Evolutionary conservation across 805 yeast genomes (phyloP).

Genomic region (Torulaspora indica): DNA sequence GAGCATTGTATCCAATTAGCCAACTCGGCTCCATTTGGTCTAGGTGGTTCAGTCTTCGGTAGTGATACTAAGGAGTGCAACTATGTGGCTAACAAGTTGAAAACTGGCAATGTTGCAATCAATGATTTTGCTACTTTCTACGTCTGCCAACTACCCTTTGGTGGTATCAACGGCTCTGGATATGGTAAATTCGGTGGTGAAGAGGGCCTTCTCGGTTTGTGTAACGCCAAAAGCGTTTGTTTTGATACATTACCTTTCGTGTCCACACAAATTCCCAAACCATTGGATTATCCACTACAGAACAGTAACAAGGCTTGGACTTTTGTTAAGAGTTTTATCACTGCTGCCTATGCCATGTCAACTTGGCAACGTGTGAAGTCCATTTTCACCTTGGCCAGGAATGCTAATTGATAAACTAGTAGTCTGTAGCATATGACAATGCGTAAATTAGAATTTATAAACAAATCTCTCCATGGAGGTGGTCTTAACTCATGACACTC

Average conservation of each 20-base stretch:
- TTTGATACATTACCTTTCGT: slow-evolving; percentile 76
- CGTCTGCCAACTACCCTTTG: slow-evolving; percentile 95
- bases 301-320: slow-evolving; percentile 82
- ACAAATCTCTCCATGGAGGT: not conserved
- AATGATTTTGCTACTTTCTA: slow-evolving; percentile 97
- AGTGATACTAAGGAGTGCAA: slow-evolving; percentile 52
- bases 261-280: slow-evolving; percentile 78
- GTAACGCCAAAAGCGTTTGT: slow-evolving; percentile 82
- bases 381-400: slow-evolving; percentile 49
- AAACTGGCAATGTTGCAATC: slow-evolving; percentile 90
- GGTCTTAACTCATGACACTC: slow-evolving; percentile 30
- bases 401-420: slow-evolving; percentile 20
- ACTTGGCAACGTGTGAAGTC: slow-evolving; percentile 63
- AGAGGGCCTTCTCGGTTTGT: slow-evolving; percentile 89
- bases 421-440: slow-evolving; percentile 1
- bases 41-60: slow-evolving; percentile 91
- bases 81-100: slow-evolving; percentile 56
- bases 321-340: slow-evolving; percentile 74
- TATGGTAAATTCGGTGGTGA: slow-evolving; percentile 98
- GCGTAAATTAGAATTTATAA: slow-evolving; percentile 4
- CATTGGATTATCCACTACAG: slow-evolving; percentile 86
- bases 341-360: slow-evolving; percentile 76
- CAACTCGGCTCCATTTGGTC: slow-evolving; percentile 80
- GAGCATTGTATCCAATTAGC: slow-evolving; percentile 72
- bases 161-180: slow-evolving; percentile 90